These are phyloP conservation scores for peach (Prunus persica) DNA, from an alignment of 306 rosid genomes.

Conservation along the genomic window DNA sequence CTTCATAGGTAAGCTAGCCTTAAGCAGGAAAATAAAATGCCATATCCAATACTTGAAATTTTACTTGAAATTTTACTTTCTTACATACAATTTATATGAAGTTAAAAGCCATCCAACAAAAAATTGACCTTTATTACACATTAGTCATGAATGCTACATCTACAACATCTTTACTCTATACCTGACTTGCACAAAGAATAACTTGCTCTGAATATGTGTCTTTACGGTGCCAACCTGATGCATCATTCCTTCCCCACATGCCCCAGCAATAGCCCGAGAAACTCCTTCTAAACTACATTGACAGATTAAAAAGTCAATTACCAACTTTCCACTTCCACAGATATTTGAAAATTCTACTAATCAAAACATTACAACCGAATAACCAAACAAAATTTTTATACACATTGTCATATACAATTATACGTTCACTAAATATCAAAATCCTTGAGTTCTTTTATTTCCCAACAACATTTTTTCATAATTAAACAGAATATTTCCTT, in stretches of 20 bases:
- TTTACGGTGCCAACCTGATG: conserved; percentile 81
- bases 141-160: background rate
- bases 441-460: background rate
- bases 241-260: conserved; percentile 93
- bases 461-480: background rate
- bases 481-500: background rate
- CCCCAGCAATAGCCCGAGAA: conserved; percentile 80
- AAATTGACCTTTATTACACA: background rate
- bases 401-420: background rate
- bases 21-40: background rate
- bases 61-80: background rate
- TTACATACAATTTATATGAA: background rate
- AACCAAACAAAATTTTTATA: background rate
- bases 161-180: conserved; percentile 16
- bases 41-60: background rate
- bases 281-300: conserved; percentile 74
- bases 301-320: conserved; percentile 1
- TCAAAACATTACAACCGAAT: background rate
- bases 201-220: conserved; percentile 78
- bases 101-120: background rate
- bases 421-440: background rate
- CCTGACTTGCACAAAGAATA: conserved; percentile 65
- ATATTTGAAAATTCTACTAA: background rate
- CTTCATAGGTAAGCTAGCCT: conserved; percentile 25
- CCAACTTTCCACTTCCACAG: background rate